Conservation (phyloP, 352 stramenopile genomes). For the Globisporangium canariense region DNA sequence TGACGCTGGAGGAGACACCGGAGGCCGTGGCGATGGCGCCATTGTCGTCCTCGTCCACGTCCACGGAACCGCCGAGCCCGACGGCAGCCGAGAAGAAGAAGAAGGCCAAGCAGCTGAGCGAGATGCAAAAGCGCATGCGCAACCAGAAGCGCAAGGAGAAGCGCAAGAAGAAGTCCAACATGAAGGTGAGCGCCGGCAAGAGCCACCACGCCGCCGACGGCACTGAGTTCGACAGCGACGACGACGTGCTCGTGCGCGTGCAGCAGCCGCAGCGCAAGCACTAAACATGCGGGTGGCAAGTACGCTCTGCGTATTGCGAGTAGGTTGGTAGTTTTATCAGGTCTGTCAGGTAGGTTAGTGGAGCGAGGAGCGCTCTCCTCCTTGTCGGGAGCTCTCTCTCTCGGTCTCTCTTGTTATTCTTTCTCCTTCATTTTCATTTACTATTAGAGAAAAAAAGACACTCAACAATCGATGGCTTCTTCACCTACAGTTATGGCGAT, state of each 20-base stretch:
- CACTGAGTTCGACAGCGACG: conserved; percentile 23
- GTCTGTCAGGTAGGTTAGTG: conserved; percentile 6
- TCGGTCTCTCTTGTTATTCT: neutral
- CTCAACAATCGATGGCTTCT: conserved; percentile 1
- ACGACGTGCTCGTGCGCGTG: conserved; percentile 23
- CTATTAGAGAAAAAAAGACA: conserved; percentile 11
- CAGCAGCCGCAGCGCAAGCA: conserved; percentile 10
- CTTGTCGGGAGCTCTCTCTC: neutral
- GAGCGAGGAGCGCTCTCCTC: neutral
- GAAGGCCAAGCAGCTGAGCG: conserved; percentile 36
- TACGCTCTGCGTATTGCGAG: neutral
- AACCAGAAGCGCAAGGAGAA: conserved; percentile 79
- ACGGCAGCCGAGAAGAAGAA: conserved; percentile 15
- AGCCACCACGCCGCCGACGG: conserved; percentile 21
- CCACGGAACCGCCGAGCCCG: conserved; percentile 8
- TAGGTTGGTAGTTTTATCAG: neutral
- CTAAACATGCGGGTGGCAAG: neutral
- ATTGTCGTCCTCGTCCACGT: neutral
- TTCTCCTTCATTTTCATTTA: conserved; percentile 11
- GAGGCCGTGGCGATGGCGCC: neutral
- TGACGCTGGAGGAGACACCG: conserved; percentile 10
- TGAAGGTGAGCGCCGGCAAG: conserved; percentile 40
- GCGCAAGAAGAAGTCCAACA: conserved; percentile 59
- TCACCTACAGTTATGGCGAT: neutral
- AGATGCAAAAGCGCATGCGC: conserved; percentile 59